Base-by-base conservation (phyloP, 2,329 filamentous ascomycete species). In the Chaetoscypha palmicola region DNA sequence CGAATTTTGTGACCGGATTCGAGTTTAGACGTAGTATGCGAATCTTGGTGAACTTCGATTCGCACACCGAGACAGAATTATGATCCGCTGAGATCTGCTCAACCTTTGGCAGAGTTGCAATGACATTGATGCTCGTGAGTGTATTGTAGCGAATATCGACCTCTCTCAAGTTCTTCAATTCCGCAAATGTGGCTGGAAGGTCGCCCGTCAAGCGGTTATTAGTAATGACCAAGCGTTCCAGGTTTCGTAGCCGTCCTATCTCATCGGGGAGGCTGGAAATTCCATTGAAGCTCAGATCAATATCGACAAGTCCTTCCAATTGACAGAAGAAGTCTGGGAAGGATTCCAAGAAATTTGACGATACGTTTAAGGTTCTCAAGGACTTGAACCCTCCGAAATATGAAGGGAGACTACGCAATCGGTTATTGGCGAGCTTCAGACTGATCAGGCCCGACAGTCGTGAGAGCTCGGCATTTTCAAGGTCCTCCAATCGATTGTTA, bases 201-300 rank as follows among this genome's bases (percentile, higher is more conserved):
- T 81, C 73, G 2, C 86, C 86, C 16, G 77, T 75, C 11, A 98
- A 70, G 48, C 85, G 82, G 65, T 98, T 98, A 67, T 98, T 98
- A 2, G 92, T 97, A 55, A 95, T 91, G 68, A 92, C 88, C 22
- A 98, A 76, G 51, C 90, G 81, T 65, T 97, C 92, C 28, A 98
- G 68, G 43, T 81, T 86, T 46, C 74, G 79, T 46, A 98, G 67
- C 43, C 80, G 79, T 5, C 89, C 87, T 52, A 98, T 86, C 50
- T 81, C 70, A 11, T 83, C 80, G 1, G 90, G 89, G 5, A 98
- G 68, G 42, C 71, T 76, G 9, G 77, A 77, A 50, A 98, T 95
- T 31, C 82, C 78, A 62, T 98, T 98, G 75, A 98, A 98, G 62
- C 91, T 97, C 60, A 98, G 79, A 58, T 98, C 92, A 31, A 98